Evolutionary conservation across 805 yeast genomes (phyloP), one percentile per base, ranked within the genome.

Genomic region (Candida awuae): DNA sequence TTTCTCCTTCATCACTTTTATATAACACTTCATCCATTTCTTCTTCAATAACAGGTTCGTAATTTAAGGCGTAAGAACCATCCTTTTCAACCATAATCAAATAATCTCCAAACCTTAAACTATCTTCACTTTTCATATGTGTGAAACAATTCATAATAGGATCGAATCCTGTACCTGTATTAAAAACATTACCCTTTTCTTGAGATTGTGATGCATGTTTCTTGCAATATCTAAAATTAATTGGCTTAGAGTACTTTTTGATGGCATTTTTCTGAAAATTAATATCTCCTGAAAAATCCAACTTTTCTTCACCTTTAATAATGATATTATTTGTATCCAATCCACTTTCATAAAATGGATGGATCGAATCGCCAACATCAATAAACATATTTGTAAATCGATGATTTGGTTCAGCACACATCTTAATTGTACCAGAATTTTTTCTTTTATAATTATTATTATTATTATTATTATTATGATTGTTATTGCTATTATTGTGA

Each of bases 171-270:
- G 18, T 32, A 10, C 4, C 15, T 18, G 33, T 12, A 19, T 29
- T 14, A 8, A 29, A 12, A 13, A 22, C n/a, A 28, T 14, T 20
- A 15, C 14, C 37, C 34, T 9, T 38, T 29, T 19, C 29, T 19
- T 21, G 30, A 25, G 8, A 32, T 15, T 14, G 35, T 26, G 38
- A 21, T n/a, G 35, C n/a, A 14, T 27, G 27, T 25, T 15, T 29
- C 4, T 35, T 32, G 14, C 19, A 16, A 4, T 21, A 25, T 5
- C 12, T 17, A 5, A 27, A 23, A 15, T 37, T 35, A 12, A 46
- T n/a, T 17, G 48, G 52, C 18, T 40, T 34, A 5, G 40, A 34
- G 27, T 48, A 50, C 27, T 50, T 51, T 15, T 42, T 46, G 10
- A 43, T 40, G 0, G 38, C 16, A 26, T 51, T 50, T 27, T 35